phyloP scores from a whole-genome alignment of 805 yeast genomes.

The Monosporozyma unispora region DNA sequence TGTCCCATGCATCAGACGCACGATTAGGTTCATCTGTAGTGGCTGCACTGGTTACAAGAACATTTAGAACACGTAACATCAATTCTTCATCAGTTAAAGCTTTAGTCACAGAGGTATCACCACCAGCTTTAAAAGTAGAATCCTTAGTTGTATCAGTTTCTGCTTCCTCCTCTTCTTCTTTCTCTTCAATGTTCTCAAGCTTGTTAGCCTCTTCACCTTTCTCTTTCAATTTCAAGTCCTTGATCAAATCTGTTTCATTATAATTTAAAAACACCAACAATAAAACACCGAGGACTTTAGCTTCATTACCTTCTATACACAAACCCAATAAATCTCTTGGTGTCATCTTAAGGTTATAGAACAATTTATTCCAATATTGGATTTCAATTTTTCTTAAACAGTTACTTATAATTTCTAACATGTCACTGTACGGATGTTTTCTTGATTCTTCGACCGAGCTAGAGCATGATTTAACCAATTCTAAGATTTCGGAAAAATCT shows the following conservation, averaged over 20 bases:
- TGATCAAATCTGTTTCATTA: slow-evolving; percentile 17
- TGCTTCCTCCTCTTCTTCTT: neutral
- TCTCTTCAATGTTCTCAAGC: neutral
- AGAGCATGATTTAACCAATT: slow-evolving; percentile 18
- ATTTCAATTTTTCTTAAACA: slow-evolving; percentile 29
- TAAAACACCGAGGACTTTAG: slow-evolving; percentile 24
- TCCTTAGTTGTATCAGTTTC: neutral
- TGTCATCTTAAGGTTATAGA: slow-evolving; percentile 19
- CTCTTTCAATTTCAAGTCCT: slow-evolving; percentile 9
- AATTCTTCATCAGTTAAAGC: slow-evolving; percentile 24
- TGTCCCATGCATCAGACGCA: slow-evolving; percentile 29
- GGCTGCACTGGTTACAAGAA: slow-evolving; percentile 26
- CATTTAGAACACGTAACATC: slow-evolving; percentile 24
- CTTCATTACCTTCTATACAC: slow-evolving; percentile 27
- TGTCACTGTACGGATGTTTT: slow-evolving; percentile 9
- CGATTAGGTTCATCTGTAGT: slow-evolving; percentile 13
- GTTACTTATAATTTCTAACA: slow-evolving; percentile 28
- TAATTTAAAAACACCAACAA: slow-evolving; percentile 28
- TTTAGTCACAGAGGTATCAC: slow-evolving; percentile 8
- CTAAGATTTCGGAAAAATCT: slow-evolving; percentile 17
- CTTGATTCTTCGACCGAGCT: slow-evolving; percentile 6
- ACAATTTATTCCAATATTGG: slow-evolving; percentile 26
- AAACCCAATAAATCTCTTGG: slow-evolving; percentile 25
- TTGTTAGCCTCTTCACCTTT: neutral
- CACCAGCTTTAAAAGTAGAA: neutral